Evolutionary conservation across 208 protist species (phyloP), one percentile per base, ranked within the genome.

Genomic region (Leishmania lainsoni): DNA sequence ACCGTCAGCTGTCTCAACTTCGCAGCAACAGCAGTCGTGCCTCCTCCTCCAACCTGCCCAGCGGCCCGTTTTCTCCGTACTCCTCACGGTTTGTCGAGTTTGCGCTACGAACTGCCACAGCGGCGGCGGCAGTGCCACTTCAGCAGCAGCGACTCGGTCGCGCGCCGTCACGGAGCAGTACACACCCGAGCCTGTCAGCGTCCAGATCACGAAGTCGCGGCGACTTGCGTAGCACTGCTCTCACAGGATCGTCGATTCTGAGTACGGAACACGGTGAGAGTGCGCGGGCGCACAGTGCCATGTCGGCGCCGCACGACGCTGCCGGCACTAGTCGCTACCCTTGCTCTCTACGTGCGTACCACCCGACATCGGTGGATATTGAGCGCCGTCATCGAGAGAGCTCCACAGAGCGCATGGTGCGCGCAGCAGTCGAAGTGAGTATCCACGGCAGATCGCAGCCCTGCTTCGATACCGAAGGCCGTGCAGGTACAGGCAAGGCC

Each of bases 81-180:
- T 42, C 80, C 56, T 78, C 80, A 22, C 58, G 80, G 22, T 84
- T 84, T 71, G 75, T 84, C 12, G 80, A 76, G 56, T 84, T 75
- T 3, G 80, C 48, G 35, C 63, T 84, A 58, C 75, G 80, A 5
- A 42, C 69, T 22, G 80, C 80, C 6, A 35, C 17, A 16, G 73
- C 54, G 14, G 54, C 80, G 68, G 75, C 75, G 56, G 56, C 80
- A 71, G 48, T 29, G 75, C 65, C 69, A 22, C 45, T 17, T 52
- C 29, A 39, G 72, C 48, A 45, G 51, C 72, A 61, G 49, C 48
- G 32, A 39, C 26, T 76, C 48, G 32, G 16, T 51, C 22, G 75
- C 29, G 52, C 63, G 39, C 26, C 68, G 45, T 69, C 78, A 32
- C 52, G 14, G 9, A 3, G n/a, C 45, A 58, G 49, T 66, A 48